Conservation (phyloP, 2,329 filamentous ascomycete species). For the Hortaea sp. region DNA sequence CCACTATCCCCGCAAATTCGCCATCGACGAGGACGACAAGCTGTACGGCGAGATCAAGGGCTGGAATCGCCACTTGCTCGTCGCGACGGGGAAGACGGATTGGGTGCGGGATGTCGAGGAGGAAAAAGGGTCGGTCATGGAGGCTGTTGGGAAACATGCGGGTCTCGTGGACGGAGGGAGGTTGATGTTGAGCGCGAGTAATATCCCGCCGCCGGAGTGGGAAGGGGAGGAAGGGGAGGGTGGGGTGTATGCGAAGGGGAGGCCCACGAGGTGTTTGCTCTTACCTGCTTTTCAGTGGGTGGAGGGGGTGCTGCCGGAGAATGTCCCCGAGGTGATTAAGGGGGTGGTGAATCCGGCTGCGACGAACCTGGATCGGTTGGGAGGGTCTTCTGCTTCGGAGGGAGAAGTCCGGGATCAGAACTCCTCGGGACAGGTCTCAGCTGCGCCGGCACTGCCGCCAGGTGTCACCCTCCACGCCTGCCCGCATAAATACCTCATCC, state of each 20-base stretch:
- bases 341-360: constrained; percentile 61
- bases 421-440: constrained; percentile 4
- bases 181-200: constrained; percentile 84
- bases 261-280: constrained; percentile 70
- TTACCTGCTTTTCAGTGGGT: constrained; percentile 77
- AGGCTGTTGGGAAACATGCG: constrained; percentile 35
- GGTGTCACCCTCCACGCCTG: constrained; percentile 52
- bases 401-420: neutral
- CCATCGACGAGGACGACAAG: constrained; percentile 64
- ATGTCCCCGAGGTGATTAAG: constrained; percentile 61
- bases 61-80: constrained; percentile 81
- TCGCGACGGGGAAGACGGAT: constrained; percentile 91
- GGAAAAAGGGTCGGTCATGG: constrained; percentile 58
- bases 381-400: neutral
- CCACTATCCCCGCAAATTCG: constrained; percentile 63
- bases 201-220: constrained; percentile 67
- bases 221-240: constrained; percentile 25
- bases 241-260: constrained; percentile 40
- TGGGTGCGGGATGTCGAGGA: constrained; percentile 86
- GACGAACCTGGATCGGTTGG: constrained; percentile 61
- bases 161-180: constrained; percentile 35
- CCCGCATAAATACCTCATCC: constrained; percentile 75
- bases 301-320: constrained; percentile 69
- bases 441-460: constrained; percentile 15
- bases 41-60: constrained; percentile 79